Conservation (phyloP, 768 basidiomycete species). For the Lactifluus subvellereus region DNA sequence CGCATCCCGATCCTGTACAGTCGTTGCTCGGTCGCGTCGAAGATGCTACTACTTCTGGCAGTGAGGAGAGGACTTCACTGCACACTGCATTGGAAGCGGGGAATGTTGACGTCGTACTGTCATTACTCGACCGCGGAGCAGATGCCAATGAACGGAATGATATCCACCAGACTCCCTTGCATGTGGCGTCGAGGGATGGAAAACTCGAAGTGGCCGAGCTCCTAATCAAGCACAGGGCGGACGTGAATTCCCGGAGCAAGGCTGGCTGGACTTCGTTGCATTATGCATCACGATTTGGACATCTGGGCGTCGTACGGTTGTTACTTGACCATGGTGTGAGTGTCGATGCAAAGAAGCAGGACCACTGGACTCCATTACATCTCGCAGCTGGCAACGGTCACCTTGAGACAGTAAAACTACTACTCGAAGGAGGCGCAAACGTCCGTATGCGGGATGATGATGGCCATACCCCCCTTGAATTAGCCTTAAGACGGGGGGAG, state of each 20-base stretch:
- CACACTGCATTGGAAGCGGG: not conserved
- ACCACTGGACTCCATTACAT: not conserved
- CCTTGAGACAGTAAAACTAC: not conserved
- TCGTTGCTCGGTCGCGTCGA: no score
- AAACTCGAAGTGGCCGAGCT: not conserved
- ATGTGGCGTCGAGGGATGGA: not conserved
- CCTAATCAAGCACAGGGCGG: not conserved
- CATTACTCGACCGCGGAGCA: not conserved
- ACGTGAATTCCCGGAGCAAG: not conserved
- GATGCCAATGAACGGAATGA: not conserved
- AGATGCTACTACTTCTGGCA: rapidly evolving
- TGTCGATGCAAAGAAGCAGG: not conserved
- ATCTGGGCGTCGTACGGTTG: not conserved
- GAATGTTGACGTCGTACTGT: not conserved
- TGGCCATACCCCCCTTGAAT: not conserved
- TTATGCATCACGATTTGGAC: not conserved
- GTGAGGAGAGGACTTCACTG: not conserved
- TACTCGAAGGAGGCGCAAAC: slow-evolving; percentile 1
- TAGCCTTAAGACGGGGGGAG: not conserved
- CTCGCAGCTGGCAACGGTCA: not conserved
- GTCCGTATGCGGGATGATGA: not conserved
- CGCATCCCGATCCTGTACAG: not conserved
- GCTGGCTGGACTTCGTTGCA: not conserved
- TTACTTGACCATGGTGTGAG: not conserved
- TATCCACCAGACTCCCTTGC: not conserved